Evolutionary conservation across 1,139 yeast genomes (phyloP).

Genomic region (Hemisphaericaspora xylofermentans): DNA sequence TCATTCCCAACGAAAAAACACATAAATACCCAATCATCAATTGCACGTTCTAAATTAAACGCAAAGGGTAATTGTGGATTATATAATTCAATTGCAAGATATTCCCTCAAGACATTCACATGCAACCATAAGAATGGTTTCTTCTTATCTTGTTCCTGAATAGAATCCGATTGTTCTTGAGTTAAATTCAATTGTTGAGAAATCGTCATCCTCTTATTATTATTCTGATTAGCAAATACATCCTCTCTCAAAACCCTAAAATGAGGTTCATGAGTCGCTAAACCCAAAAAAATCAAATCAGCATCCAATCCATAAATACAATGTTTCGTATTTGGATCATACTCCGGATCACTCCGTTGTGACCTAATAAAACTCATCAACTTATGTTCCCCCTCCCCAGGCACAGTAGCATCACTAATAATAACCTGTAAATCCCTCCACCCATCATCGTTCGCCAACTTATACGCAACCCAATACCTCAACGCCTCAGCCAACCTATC

Average conservation of each 20-base stretch:
- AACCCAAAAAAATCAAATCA: slow-evolving; percentile 91
- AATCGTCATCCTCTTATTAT: slow-evolving; percentile 45
- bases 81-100: slow-evolving; percentile 76
- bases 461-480: slow-evolving; percentile 87
- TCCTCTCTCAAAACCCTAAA: slow-evolving; percentile 93
- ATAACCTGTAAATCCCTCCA: slow-evolving; percentile 87
- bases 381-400: slow-evolving; percentile 99
- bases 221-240: slow-evolving; percentile 72
- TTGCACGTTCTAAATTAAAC: slow-evolving; percentile 89
- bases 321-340: slow-evolving; percentile 86
- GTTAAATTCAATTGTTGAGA: slow-evolving; percentile 59
- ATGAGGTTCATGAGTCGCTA: slow-evolving; percentile 97
- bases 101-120: slow-evolving; percentile 83
- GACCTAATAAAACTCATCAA: slow-evolving; percentile 91
- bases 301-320: slow-evolving; percentile 98
- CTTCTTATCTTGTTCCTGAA: slow-evolving; percentile 58
- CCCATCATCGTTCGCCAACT: slow-evolving; percentile 81
- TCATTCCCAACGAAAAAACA: slow-evolving; percentile 99
- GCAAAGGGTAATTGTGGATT: slow-evolving; percentile 70
- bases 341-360: slow-evolving; percentile 80
- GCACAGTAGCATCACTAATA: slow-evolving; percentile 93
- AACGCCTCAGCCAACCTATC: slow-evolving; percentile 78
- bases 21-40: slow-evolving; percentile 99
- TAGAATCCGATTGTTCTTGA: slow-evolving; percentile 54
- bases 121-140: slow-evolving; percentile 96